Percentiles rank a stretch among this genome's conserved stretches.
phyloP scores from a whole-genome alignment of 2,329 filamentous ascomycete genomes.

The Arthrocladium fulminans region DNA sequence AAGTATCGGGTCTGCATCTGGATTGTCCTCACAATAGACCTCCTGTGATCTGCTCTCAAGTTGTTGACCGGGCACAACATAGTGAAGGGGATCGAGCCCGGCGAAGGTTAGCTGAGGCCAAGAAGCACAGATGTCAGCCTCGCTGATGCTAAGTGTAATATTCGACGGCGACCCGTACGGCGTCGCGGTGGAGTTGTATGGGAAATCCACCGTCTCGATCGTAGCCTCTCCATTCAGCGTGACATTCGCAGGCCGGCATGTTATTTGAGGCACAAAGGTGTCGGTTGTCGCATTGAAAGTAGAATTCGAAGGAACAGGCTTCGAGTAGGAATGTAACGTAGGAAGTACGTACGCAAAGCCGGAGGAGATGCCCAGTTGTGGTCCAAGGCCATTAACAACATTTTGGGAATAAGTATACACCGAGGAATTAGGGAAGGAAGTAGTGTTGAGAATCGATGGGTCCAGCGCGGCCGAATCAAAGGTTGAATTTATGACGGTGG shows the following conservation, averaged over 20 bases:
- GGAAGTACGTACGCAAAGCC: constrained; percentile 18
- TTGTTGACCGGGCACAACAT: constrained; percentile 16
- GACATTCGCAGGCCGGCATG: constrained; percentile 15
- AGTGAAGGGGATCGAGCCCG: constrained; percentile 19
- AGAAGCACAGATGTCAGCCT: constrained; percentile 15
- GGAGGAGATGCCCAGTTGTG: constrained; percentile 16
- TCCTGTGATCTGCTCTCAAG: constrained; percentile 17
- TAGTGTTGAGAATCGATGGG: constrained; percentile 9
- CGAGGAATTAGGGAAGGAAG: constrained; percentile 12
- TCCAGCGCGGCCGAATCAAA: constrained; percentile 14
- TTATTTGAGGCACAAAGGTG: constrained; percentile 20
- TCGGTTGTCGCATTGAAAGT: constrained; percentile 15
- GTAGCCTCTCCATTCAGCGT: constrained; percentile 13
- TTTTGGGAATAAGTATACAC: constrained; percentile 20
- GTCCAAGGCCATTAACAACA: constrained; percentile 16
- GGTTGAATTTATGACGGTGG: constrained; percentile 9
- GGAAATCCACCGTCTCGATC: constrained; percentile 11
- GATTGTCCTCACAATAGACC: constrained; percentile 15
- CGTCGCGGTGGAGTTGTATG: constrained; percentile 6
- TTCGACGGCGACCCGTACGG: constrained; percentile 15
- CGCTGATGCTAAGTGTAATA: constrained; percentile 16
- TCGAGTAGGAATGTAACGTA: constrained; percentile 11
- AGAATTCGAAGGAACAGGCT: constrained; percentile 8
- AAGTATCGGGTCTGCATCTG: constrained; percentile 13
- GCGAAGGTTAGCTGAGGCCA: constrained; percentile 14